These are phyloP conservation scores for Geranium brycei DNA, from an alignment of 345 rosid species.

Conservation along the genomic window DNA sequence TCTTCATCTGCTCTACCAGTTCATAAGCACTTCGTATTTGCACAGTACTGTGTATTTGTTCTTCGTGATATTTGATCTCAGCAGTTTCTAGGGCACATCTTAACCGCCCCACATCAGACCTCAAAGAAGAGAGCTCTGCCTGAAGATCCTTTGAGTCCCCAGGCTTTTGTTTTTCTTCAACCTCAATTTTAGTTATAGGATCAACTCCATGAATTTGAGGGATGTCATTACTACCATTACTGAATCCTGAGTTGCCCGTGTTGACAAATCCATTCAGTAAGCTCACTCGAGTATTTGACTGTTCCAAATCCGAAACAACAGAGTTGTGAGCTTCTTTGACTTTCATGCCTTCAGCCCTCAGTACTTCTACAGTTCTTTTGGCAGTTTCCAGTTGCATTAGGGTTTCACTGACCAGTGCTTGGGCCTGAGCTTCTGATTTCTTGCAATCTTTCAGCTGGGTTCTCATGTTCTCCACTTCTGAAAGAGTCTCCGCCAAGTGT, in stretches of 20 bases:
- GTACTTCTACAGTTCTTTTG: constrained; percentile 44
- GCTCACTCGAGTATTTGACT: constrained; percentile 41
- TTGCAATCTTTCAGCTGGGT: constrained; percentile 46
- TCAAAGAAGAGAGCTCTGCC: constrained; percentile 25
- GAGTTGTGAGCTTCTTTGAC: constrained; percentile 48
- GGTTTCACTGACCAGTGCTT: constrained; percentile 39
- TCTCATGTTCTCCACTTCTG: constrained; percentile 61
- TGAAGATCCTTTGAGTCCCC: background rate
- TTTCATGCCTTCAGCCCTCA: constrained; percentile 46
- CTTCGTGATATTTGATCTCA: constrained; percentile 78
- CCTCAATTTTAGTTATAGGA: background rate
- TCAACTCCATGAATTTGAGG: background rate
- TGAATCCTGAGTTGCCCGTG: constrained; percentile 29
- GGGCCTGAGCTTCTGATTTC: constrained; percentile 66
- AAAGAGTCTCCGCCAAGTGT: constrained; percentile 56
- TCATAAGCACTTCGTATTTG: constrained; percentile 81
- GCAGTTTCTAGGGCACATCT: constrained; percentile 57
- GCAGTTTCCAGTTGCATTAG: constrained; percentile 56
- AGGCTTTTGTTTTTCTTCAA: background rate
- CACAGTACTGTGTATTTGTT: constrained; percentile 69
- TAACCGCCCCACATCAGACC: constrained; percentile 51
- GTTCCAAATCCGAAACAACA: constrained; percentile 48
- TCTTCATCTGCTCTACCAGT: constrained; percentile 36
- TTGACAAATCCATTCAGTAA: constrained; percentile 54
- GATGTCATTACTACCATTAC: background rate